Evolutionary conservation across 768 basidiomycete species (phyloP).

Genomic region (Porphyrellus cyaneotinctus): DNA sequence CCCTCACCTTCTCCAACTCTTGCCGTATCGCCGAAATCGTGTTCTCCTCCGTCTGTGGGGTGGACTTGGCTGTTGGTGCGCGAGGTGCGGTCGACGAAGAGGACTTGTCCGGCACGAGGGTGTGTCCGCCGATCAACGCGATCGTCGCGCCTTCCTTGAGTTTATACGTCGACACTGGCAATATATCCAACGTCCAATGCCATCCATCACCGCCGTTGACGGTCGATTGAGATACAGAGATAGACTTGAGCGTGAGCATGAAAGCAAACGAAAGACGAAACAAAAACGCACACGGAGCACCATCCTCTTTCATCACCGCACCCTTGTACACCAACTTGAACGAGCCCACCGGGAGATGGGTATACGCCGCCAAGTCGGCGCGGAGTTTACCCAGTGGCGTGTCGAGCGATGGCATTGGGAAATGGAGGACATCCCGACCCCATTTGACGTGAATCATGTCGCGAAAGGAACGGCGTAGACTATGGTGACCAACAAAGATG

Average conservation of each 20-base stretch:
- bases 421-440: conserved; percentile 46
- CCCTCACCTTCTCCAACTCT: conserved; percentile 48
- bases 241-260: background rate
- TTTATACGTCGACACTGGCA: conserved; percentile 67
- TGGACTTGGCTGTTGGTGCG: background rate
- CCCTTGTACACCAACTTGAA: conserved; percentile 91
- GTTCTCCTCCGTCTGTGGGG: conserved; percentile 36
- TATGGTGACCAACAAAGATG: conserved; percentile 2
- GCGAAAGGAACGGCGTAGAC: conserved; percentile 10
- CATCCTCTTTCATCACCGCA: conserved; percentile 85
- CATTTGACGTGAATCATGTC: conserved; percentile 47
- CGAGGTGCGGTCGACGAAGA: background rate
- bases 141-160: conserved; percentile 67
- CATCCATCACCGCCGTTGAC: too few relatives aligned
- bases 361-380: conserved; percentile 63
- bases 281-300: conserved; percentile 49
- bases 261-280: background rate
- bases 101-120: conserved; percentile 15
- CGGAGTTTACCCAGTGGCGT: conserved; percentile 60
- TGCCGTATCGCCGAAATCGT: conserved; percentile 33
- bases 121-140: conserved; percentile 57
- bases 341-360: conserved; percentile 59
- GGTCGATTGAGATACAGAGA: too few relatives aligned
- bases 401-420: conserved; percentile 53
- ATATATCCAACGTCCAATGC: background rate